Evolutionary conservation across 352 stramenopile species (phyloP).

Genomic region (Pythium pyrilobum): DNA sequence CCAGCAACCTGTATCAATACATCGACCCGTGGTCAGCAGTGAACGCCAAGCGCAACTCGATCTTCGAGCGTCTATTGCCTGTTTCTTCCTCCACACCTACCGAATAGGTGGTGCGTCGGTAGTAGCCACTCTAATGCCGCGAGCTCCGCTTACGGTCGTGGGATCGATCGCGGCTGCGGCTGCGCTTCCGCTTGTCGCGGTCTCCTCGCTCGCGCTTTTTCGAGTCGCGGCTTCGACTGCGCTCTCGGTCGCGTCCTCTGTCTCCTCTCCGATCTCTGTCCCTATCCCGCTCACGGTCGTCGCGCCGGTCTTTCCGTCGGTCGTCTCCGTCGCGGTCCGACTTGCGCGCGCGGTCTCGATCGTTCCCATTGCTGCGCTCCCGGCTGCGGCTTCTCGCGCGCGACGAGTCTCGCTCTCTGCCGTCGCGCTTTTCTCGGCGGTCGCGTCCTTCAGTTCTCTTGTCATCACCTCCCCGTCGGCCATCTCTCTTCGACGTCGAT

Average conservation of each 20-base stretch:
- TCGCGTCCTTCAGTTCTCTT: neutral
- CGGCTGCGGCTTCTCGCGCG: slow-evolving; percentile 9
- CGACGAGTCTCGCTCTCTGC: neutral
- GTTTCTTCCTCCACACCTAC: too few relatives aligned
- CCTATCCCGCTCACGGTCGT: slow-evolving; percentile 7
- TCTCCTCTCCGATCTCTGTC: slow-evolving; percentile 6
- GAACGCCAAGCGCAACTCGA: too few relatives aligned
- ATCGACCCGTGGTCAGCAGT: too few relatives aligned
- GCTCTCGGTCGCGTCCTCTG: slow-evolving; percentile 18
- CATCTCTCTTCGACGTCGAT: neutral
- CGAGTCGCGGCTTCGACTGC: slow-evolving; percentile 17
- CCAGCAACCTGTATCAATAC: neutral
- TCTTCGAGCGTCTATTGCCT: too few relatives aligned
- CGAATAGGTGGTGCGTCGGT: too few relatives aligned
- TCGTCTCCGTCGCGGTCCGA: neutral
- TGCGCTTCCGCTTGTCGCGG: slow-evolving; percentile 15
- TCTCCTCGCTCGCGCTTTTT: neutral
- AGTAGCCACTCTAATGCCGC: slow-evolving; percentile 12
- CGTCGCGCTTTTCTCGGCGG: neutral
- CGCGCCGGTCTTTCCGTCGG: slow-evolving; percentile 10
- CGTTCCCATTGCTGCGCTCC: slow-evolving; percentile 12
- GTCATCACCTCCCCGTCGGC: neutral
- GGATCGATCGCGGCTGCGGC: slow-evolving; percentile 26
- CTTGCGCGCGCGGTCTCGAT: slow-evolving; percentile 6
- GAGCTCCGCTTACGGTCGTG: slow-evolving; percentile 21